These are phyloP conservation scores for Fusarium devonianum DNA, from an alignment of 2,329 filamentous ascomycete species.

Conservation along the genomic window DNA sequence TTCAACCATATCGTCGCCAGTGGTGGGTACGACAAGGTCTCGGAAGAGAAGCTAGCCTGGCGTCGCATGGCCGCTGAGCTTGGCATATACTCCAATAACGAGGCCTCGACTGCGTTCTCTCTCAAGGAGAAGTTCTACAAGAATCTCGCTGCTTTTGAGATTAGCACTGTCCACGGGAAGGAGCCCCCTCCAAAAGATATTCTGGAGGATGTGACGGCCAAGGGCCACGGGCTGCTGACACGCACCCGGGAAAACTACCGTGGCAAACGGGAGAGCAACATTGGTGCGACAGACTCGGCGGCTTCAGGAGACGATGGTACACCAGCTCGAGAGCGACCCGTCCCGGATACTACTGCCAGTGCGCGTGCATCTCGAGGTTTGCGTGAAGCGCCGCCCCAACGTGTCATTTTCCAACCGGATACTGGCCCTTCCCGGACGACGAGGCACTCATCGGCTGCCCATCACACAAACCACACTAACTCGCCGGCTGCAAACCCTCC, in stretches of 20 bases:
- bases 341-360: conserved; percentile 60
- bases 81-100: conserved; percentile 75
- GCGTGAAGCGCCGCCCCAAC: conserved; percentile 83
- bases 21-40: conserved; percentile 87
- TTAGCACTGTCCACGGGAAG: conserved; percentile 76
- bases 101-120: conserved; percentile 83
- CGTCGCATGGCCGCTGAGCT: conserved; percentile 79
- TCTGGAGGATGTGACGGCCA: conserved; percentile 85
- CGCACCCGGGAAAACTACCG: conserved; percentile 80
- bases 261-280: conserved; percentile 55
- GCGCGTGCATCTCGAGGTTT: conserved; percentile 69
- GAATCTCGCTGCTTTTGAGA: conserved; percentile 87
- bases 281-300: conserved; percentile 64
- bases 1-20: conserved; percentile 79
- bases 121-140: conserved; percentile 91
- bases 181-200: conserved; percentile 89
- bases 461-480: conserved; percentile 47
- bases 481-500: conserved; percentile 40
- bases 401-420: conserved; percentile 86
- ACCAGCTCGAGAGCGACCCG: conserved; percentile 60
- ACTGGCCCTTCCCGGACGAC: conserved; percentile 69
- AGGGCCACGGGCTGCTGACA: conserved; percentile 79
- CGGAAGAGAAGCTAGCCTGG: conserved; percentile 85
- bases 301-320: conserved; percentile 68
- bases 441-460: conserved; percentile 61